These are phyloP conservation scores for Amylostereum chailletii DNA, from an alignment of 1,284 basidiomycete genomes.

Conservation along the genomic window DNA sequence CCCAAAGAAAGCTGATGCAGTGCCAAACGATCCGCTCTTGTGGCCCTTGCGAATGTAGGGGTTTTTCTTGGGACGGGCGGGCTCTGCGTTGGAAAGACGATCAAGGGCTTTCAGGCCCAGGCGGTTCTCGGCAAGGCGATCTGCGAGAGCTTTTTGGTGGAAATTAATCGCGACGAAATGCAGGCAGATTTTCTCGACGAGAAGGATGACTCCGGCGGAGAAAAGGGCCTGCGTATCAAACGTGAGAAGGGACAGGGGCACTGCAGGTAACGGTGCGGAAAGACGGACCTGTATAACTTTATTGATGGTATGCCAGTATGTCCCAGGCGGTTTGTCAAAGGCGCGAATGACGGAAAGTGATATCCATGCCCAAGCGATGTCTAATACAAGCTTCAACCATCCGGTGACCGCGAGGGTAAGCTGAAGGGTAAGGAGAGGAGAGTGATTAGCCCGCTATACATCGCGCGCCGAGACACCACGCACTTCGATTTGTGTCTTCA, in stretches of 20 bases:
- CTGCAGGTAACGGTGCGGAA: not conserved
- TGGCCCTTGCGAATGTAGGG: conserved; percentile 28
- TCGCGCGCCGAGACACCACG: conserved; percentile 12
- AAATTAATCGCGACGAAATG: conserved; percentile 74
- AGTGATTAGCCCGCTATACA: not conserved
- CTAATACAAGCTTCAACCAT: conserved; percentile 62
- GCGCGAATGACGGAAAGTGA: conserved; percentile 51
- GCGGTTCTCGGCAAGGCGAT: conserved; percentile 61
- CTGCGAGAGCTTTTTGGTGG: conserved; percentile 65
- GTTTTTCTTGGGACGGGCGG: conserved; percentile 22
- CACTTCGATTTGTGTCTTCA: conserved; percentile 62
- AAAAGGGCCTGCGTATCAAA: conserved; percentile 45
- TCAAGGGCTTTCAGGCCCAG: conserved; percentile 63
- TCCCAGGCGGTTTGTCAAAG: conserved; percentile 48
- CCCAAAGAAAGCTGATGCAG: conserved; percentile 21
- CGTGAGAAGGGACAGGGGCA: not conserved
- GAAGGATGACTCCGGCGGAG: conserved; percentile 48
- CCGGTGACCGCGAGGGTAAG: conserved; percentile 59
- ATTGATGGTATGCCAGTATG: conserved; percentile 63
- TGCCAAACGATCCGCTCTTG: conserved; percentile 20
- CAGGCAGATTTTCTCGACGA: conserved; percentile 64
- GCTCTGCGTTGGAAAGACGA: conserved; percentile 56
- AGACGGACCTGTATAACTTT: conserved; percentile 55
- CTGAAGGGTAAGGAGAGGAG: conserved; percentile 24
- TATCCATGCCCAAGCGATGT: conserved; percentile 66